These are phyloP conservation scores for Podospora conica DNA, from an alignment of 495 filamentous ascomycete genomes.

Conservation along the genomic window DNA sequence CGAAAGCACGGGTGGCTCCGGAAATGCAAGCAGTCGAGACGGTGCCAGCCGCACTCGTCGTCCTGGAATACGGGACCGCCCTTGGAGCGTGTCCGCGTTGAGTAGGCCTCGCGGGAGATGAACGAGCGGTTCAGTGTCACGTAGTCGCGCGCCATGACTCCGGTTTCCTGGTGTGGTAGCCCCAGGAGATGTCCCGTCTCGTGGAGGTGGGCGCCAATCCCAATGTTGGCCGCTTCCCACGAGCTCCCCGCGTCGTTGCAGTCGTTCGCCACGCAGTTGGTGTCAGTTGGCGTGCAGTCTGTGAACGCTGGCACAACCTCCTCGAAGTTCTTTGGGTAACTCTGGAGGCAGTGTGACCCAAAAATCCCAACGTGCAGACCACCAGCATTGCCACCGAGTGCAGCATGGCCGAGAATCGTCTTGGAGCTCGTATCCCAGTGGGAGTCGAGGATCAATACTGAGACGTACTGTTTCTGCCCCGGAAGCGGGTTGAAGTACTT, in stretches of 20 bases:
- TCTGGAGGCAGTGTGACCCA: constrained; percentile 82
- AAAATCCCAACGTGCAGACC: constrained; percentile 80
- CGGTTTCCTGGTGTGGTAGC: constrained; percentile 78
- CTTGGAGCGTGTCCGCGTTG: constrained; percentile 73
- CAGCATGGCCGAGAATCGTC: constrained; percentile 73
- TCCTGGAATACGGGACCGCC: constrained; percentile 65
- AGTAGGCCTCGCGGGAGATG: constrained; percentile 68
- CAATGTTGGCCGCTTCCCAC: constrained; percentile 87
- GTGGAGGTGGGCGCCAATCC: constrained; percentile 87
- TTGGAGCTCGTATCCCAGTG: constrained; percentile 74
- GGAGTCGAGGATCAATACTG: constrained; percentile 73
- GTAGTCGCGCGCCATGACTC: constrained; percentile 86
- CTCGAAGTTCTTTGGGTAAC: constrained; percentile 76
- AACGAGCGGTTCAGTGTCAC: constrained; percentile 79
- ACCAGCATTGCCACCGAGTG: constrained; percentile 58
- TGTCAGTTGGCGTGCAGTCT: constrained; percentile 85
- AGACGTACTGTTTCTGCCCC: constrained; percentile 80
- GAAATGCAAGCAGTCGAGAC: constrained; percentile 80
- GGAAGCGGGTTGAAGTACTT: constrained; percentile 64
- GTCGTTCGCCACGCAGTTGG: constrained; percentile 73
- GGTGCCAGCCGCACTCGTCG: constrained; percentile 85
- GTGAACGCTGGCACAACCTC: constrained; percentile 80
- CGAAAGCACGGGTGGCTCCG: constrained; percentile 87
- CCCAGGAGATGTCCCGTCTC: constrained; percentile 84
- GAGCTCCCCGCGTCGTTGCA: constrained; percentile 76